Base-by-base conservation (phyloP, 495 filamentous ascomycete genomes). In the Trichoderma asperelloides region DNA sequence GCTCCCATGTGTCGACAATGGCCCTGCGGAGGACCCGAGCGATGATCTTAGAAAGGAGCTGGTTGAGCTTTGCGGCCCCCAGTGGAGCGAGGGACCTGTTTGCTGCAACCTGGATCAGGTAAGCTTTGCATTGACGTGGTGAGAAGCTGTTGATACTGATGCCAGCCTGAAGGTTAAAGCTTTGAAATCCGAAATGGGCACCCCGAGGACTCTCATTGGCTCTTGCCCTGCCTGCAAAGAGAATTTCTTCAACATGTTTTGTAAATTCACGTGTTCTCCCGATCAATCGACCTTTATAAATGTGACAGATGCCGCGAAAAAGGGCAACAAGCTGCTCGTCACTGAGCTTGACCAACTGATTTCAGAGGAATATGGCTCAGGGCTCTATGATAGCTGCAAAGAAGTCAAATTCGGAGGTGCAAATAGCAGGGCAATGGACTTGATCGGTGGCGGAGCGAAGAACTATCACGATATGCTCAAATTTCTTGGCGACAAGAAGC, bases 231-330 rank as follows among this genome's bases (percentile, higher is more conserved):
- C 95, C 30, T 98, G 95, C 82, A 93, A 91, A 78, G 88, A 89
- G 65, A 98, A 98, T 79, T 98, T 98, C 78, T 97, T 90, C 83
- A 93, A 98, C 80, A 85, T 96, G 57, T 98, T 98, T 73, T 98
- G 95, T 79, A 92, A 91, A 5, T 96, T 98, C 70, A 97, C 93
- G 23, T 98, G 95, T 80, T 98, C 96, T 12, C 93, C 96, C 11
- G 89, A 98, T 73, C 95, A 98, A 76, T 96, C 91, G 5, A 82
- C 97, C 1, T 98, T 98, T 72, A 80, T 98, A 73, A 98, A 98
- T 73, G 89, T 98, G 51, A 97, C 95, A 8, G 78, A 88, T 64
- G 90, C 89, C 1, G 78, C 86, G 69, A 78, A 83, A 68, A 82
- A 85, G 57, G 87, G 82, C 43, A 85, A 85, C 5, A 96, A 96